Evolutionary conservation across 305 asterid species (phyloP).

Genomic region (Fraxinus greggii): DNA sequence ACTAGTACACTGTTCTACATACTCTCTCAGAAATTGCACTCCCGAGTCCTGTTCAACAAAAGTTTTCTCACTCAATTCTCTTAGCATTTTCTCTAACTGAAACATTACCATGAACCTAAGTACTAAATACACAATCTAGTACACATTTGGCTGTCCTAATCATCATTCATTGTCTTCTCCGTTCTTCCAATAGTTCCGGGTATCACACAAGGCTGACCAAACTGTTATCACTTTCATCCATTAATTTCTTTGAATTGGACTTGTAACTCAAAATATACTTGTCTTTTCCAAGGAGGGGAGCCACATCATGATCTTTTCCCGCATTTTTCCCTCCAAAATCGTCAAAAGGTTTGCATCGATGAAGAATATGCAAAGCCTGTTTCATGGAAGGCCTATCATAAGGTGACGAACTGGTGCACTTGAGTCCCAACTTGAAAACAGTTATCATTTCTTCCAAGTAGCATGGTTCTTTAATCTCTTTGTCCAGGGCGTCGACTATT

Average conservation of each 20-base stretch:
- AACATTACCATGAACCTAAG: background rate
- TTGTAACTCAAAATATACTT: slow-evolving; percentile 39
- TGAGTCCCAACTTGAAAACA: slow-evolving; percentile 67
- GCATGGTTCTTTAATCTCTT: slow-evolving; percentile 47
- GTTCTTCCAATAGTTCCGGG: background rate
- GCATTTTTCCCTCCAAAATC: slow-evolving; percentile 21
- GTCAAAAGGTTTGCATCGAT: slow-evolving; percentile 30
- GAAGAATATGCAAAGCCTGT: slow-evolving; percentile 66
- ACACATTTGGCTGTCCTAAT: background rate
- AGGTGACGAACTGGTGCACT: slow-evolving; percentile 70
- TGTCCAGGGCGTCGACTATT: slow-evolving; percentile 41
- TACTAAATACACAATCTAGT: background rate
- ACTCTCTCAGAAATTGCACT: background rate
- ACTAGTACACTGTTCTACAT: background rate
- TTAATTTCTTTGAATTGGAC: slow-evolving; percentile 34
- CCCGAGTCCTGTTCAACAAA: background rate
- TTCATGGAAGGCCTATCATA: slow-evolving; percentile 83
- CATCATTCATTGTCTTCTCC: background rate
- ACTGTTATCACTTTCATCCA: slow-evolving; percentile 31
- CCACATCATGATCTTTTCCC: slow-evolving; percentile 40
- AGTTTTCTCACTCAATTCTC: background rate
- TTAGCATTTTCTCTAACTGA: background rate
- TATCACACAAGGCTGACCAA: slow-evolving; percentile 33
- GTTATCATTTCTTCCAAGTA: slow-evolving; percentile 52
- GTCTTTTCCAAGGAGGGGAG: slow-evolving; percentile 54